Base-by-base conservation (phyloP, 2,329 filamentous ascomycete species). In the Colletotrichum plurivorum region DNA sequence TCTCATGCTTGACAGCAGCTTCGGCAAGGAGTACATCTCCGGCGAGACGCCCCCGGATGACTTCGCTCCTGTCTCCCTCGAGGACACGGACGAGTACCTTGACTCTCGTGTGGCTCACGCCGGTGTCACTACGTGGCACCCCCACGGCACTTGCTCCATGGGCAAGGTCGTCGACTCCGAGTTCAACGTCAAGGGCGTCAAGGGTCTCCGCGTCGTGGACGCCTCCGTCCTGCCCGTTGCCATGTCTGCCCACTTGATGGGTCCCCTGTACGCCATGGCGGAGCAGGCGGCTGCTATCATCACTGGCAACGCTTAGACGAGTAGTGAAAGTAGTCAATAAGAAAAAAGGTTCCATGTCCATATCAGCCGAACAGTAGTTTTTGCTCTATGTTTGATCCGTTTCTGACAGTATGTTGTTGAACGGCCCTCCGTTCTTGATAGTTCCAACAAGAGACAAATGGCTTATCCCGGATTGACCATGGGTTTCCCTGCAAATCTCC, bases 271-370 rank as follows among this genome's bases (percentile, higher is more conserved):
- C 73, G 88, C 89, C 75, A 78, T 89, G 39, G 84, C 83, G 9
- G 88, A 90, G 78, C 89, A 90, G 78, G 88, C 88, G 2, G 86
- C 87, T 3, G 88, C 88, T 75, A 84, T 84, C 20, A 89, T 90
- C 8, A 53, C 54, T 10, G 54, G 52, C 5, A 56, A 63, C 20
- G 36, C 20, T 18, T 52, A 20, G 46, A 49, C 18, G 7, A 20
- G 41, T 43, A 15, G 41, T 15, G 15, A 13, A 43, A 43, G 6
- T 43, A 43, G 41, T 43, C 41, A n/a, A 43, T 41, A 15, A 15
- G 41, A 16, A 43, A 43, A 43, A 8, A 22, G 3, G 6, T 10
- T 36, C 8, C 8, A 36, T 36, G 31, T 36, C 2, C 7, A 36
- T 3, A 12, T 36, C 10, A 10, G 31, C 31, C 31, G 2, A 36